phyloP scores from a whole-genome alignment of 2,329 filamentous ascomycete genomes.

The Sclerotinia minor region DNA sequence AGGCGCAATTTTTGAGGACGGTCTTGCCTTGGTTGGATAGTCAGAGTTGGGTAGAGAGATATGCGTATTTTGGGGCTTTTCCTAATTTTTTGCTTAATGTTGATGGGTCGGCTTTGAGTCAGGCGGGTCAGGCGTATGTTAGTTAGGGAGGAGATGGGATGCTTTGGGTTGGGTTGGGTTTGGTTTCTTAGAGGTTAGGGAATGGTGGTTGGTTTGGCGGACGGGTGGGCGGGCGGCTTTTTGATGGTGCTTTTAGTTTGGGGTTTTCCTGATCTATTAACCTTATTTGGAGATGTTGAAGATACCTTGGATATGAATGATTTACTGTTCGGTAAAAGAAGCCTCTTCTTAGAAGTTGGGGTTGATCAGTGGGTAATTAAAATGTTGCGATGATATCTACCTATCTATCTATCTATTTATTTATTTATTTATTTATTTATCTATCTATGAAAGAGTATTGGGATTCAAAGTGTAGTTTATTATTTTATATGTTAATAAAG shows the following conservation, averaged over 20 bases:
- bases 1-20: conserved; percentile 44
- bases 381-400: too few relatives aligned
- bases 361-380: too few relatives aligned
- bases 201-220: too few relatives aligned
- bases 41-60: conserved; percentile 44
- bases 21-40: conserved; percentile 48
- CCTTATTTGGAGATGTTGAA: not conserved
- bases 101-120: conserved; percentile 29
- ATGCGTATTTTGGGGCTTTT: conserved; percentile 43
- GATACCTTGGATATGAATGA: not conserved
- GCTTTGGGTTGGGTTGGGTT: not conserved
- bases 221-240: too few relatives aligned
- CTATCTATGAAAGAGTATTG: not conserved
- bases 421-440: too few relatives aligned
- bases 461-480: not conserved
- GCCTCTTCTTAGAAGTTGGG: too few relatives aligned
- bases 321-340: not conserved
- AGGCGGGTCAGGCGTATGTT: conserved; percentile 29
- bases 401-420: too few relatives aligned
- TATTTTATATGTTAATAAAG: too few relatives aligned
- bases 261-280: not conserved
- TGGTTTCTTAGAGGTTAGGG: not conserved
- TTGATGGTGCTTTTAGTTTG: not conserved
- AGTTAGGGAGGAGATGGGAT: not conserved
- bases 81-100: conserved; percentile 39